Evolutionary conservation across 2,329 filamentous ascomycete genomes (phyloP), one percentile per base, ranked within the genome.

Genomic region (Simplicillium sp.): DNA sequence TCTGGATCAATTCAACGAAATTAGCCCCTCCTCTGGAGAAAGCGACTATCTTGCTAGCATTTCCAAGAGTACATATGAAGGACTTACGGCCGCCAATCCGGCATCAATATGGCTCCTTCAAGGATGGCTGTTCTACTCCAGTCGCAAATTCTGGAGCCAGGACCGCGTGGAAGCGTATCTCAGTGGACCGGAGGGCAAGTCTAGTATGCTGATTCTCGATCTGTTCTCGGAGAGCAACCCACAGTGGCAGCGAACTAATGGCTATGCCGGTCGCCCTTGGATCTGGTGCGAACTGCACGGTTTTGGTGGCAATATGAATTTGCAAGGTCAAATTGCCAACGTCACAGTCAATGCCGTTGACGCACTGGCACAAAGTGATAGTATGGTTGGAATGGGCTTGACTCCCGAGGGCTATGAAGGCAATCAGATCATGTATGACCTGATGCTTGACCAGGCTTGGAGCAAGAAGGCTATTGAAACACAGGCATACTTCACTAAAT

Each of bases 1-100:
- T 0, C 58, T 73, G 7, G 70, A 73, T 45, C 70, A 73, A 47
- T 73, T 69, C 52, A 73, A 73, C 42, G 70, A 75, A 51, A 70
- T 71, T 43, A 51, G 62, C 18, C 69, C 70, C 0, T 61, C 54
- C 36, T 71, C 66, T 2, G 65, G 66, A 6, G 65, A 71, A 38
- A 43, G 59, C 1, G 55, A 52, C 17, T 70, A 70, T 43, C 55
- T 73, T 11, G 53, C 48, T 11, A 66, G 65, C 31, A 54, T 72
- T 35, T 62, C 40, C 33, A 28, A 39, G 16, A 44, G 41, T 18
- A 71, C 66, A 1, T 67, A 62, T 58, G 47, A 63, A 41, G 64
- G 61, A 35, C 57, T 72, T 18, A 71, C 71, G 47, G 48, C 56
- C 4, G 67, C 62, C 1, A 64, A 71, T 43, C 55, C 66, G 0